These are phyloP conservation scores for Cladosporium sphaerospermum DNA, from an alignment of 2,329 filamentous ascomycete species.

Conservation along the genomic window DNA sequence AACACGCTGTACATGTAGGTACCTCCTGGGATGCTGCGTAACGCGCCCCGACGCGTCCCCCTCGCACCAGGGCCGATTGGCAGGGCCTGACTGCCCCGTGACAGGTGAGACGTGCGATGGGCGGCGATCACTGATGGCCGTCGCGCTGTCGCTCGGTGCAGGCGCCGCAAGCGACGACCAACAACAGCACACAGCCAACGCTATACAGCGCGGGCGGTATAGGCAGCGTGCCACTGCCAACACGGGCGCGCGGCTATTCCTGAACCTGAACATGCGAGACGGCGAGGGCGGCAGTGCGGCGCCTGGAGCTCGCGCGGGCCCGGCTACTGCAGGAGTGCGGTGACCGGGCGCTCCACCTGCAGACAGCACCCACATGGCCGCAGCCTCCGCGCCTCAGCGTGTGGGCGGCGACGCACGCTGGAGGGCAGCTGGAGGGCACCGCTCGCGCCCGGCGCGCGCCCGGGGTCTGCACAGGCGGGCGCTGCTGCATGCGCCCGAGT, in stretches of 20 bases:
- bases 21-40: neutral
- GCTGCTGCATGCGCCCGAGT: no score
- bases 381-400: neutral
- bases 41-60: conserved; percentile 1
- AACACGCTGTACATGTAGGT: neutral
- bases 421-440: neutral
- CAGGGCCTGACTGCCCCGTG: no score
- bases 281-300: neutral
- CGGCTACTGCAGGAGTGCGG: conserved; percentile 1
- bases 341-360: neutral
- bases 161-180: neutral
- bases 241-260: conserved; percentile 4
- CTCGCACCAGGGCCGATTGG: neutral
- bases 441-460: neutral
- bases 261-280: neutral
- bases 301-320: conserved; percentile 4
- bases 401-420: neutral
- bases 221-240: neutral
- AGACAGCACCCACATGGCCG: neutral
- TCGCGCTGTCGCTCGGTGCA: neutral
- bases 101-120: no score
- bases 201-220: conserved; percentile 8
- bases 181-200: neutral
- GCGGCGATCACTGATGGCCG: no score
- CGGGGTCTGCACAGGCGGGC: conserved; percentile 1